Evolutionary conservation across 345 rosid genomes (phyloP).

Genomic region (Camelina neglecta): DNA sequence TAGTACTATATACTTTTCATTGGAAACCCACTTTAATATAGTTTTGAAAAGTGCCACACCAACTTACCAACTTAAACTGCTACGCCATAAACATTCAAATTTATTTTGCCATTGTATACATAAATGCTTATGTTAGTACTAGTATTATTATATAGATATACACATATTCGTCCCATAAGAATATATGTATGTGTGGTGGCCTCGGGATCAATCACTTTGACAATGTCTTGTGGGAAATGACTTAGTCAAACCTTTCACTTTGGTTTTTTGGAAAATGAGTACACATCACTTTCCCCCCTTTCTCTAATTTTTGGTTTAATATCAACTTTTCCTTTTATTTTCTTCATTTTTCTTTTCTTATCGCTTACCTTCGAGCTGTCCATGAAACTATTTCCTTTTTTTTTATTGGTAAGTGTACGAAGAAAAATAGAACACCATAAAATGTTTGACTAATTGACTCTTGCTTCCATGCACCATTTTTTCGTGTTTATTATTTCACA

Average conservation of each 20-base stretch:
- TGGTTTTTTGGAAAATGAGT: slow-evolving; percentile 30
- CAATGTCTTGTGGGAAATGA: slow-evolving; percentile 36
- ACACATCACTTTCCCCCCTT: slow-evolving; percentile 39
- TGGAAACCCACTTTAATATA: slow-evolving; percentile 28
- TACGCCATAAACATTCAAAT: slow-evolving; percentile 24
- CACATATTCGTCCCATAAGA: slow-evolving; percentile 8
- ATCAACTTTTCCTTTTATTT: slow-evolving; percentile 40
- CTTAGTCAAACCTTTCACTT: slow-evolving; percentile 45
- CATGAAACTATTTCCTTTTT: slow-evolving; percentile 25
- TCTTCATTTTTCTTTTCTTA: slow-evolving; percentile 3
- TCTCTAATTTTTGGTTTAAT: slow-evolving; percentile 40
- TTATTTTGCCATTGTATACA: background rate
- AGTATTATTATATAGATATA: background rate
- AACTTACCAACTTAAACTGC: slow-evolving; percentile 17
- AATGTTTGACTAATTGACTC: slow-evolving; percentile 29
- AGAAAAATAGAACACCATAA: slow-evolving; percentile 33
- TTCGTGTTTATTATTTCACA: slow-evolving; percentile 16
- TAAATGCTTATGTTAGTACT: background rate
- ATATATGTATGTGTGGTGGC: slow-evolving; percentile 34
- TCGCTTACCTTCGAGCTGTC: slow-evolving; percentile 20
- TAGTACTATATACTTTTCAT: background rate
- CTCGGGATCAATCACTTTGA: slow-evolving; percentile 47
- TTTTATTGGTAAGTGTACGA: slow-evolving; percentile 38
- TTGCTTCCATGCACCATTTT: slow-evolving; percentile 24
- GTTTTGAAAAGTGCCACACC: slow-evolving; percentile 31